Evolutionary conservation across 2,329 filamentous ascomycete species (phyloP), one percentile per base, ranked within the genome.

Genomic region (Colletotrichum camelliae): DNA sequence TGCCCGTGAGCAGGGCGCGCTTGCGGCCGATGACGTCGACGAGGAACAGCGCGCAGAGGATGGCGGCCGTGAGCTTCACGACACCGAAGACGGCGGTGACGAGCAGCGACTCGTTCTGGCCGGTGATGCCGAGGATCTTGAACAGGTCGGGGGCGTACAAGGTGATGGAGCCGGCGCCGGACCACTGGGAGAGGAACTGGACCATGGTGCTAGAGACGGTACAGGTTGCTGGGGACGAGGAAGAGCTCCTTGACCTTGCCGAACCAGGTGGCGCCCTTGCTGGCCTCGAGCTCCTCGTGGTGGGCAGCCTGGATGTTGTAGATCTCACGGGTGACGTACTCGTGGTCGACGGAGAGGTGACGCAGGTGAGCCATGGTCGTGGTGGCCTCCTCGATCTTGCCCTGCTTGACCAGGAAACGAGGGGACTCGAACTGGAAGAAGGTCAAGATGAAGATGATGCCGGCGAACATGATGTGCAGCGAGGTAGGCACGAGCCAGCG

Each of bases 21-120:
- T 95, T 96, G 74, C 94, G 92, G 6, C 94, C 94, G 78, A 96
- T 92, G 70, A 94, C 92, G 79, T 96, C 94, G 77, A 96, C 94
- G 10, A 96, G 89, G 89, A 96, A 95, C 68, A 96, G 88, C 0
- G 94, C 94, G 82, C 94, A 96, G 52, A 91, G 78, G 37, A 96
- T 81, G 16, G 93, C 91, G 0, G 93, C 89, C 8, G 91, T 82
- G 70, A 96, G 90, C 81, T 96, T 96, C 79, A 95, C 88, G 67
- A 95, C 90, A 58, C 94, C 94, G 70, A 96, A 95, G 67, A 96
- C 91, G 5, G 91, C 94, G 0, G 93, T 96, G 16, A 94, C 91
- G 48, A 96, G 91, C 0, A 96, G 89, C 70, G 91, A 91, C 82
- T 95, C 93, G 60, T 92, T 89, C 60, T 89, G 89, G 9, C 94